Evolutionary conservation across 108 stramenopile species (phyloP).

Genomic region (Nitzschia putrida): DNA sequence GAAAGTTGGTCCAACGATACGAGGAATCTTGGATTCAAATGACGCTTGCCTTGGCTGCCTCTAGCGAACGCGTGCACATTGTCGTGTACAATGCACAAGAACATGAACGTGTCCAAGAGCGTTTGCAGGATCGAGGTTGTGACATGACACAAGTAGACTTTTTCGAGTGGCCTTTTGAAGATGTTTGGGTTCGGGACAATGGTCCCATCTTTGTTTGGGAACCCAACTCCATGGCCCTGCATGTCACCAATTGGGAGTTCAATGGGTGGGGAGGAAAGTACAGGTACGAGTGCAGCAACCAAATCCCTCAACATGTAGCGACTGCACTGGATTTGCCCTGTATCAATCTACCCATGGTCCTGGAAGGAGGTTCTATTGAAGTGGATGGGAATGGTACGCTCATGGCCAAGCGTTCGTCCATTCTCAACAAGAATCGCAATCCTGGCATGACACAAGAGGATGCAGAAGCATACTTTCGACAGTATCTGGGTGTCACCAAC

Average conservation of each 20-base stretch:
- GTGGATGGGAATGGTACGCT: constrained; percentile 51
- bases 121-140: constrained; percentile 11
- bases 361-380: constrained; percentile 53
- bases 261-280: constrained; percentile 43
- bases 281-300: neutral
- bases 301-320: neutral
- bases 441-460: constrained; percentile 40
- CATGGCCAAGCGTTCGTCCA: constrained; percentile 50
- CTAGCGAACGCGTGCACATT: constrained; percentile 46
- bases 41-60: constrained; percentile 31
- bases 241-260: constrained; percentile 42
- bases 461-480: constrained; percentile 42
- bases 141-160: constrained; percentile 39
- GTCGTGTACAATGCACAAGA: constrained; percentile 38
- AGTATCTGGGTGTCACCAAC: constrained; percentile 47
- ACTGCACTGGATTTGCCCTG: constrained; percentile 18
- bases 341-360: constrained; percentile 35
- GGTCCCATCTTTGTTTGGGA: constrained; percentile 51
- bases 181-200: constrained; percentile 63
- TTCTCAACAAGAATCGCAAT: constrained; percentile 49
- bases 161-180: constrained; percentile 31
- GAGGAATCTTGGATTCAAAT: constrained; percentile 44
- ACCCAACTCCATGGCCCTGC: constrained; percentile 3
- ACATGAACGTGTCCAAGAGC: constrained; percentile 9
- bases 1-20: constrained; percentile 33